Evolutionary conservation across 495 filamentous ascomycete genomes (phyloP).

Genomic region (Margaritispora aquatica): DNA sequence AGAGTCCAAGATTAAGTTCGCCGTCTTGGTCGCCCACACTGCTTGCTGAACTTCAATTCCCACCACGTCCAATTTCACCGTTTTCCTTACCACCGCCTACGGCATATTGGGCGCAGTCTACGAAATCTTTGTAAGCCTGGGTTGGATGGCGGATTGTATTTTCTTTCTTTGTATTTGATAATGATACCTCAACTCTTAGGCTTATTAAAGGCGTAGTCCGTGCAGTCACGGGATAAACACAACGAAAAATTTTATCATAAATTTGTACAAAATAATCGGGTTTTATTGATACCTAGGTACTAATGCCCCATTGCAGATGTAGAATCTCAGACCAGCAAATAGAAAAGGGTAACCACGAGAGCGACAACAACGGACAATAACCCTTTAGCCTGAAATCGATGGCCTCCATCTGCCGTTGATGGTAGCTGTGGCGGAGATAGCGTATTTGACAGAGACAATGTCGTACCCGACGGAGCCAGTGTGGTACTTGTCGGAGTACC

Average conservation of each 20-base stretch:
- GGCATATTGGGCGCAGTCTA: background rate
- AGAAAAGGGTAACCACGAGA: background rate
- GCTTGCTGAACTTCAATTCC: background rate
- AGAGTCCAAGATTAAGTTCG: background rate
- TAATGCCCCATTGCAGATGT: no score
- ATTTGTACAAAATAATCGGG: no score
- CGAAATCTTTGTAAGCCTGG: background rate
- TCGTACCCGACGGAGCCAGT: background rate
- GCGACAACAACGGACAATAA: background rate
- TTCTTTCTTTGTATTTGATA: background rate
- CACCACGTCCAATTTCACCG: background rate
- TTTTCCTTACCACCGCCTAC: background rate
- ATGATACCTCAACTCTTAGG: background rate
- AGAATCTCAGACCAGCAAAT: background rate
- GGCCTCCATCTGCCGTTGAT: background rate
- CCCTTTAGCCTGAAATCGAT: background rate
- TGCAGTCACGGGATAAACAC: background rate
- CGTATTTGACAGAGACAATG: background rate
- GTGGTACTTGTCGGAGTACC: no score
- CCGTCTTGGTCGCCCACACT: background rate
- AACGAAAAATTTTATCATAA: no score
- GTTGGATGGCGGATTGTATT: background rate
- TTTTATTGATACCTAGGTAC: background rate
- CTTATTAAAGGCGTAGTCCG: background rate
- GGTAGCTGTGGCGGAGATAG: background rate